Percentiles rank a stretch among this genome's conserved stretches.
Evolutionary conservation across 2,329 filamentous ascomycete genomes (phyloP).

Genomic region (Gliomastix tumulicola): DNA sequence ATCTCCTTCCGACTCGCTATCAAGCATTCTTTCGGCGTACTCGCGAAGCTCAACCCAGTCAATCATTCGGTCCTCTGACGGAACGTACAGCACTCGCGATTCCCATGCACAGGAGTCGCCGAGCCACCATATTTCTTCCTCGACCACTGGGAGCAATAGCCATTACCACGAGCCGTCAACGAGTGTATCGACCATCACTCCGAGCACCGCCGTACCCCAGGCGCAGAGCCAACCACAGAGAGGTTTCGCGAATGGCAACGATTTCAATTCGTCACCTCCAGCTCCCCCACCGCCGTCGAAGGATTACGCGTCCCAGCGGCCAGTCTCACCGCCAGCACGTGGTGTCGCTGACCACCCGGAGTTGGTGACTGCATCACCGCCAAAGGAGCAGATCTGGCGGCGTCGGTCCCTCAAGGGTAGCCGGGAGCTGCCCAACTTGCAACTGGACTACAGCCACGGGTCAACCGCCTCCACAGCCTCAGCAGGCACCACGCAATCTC

Average conservation of each 20-base stretch:
- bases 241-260: neutral
- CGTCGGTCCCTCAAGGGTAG: slow-evolving; percentile 42
- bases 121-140: too few relatives aligned
- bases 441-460: slow-evolving; percentile 40
- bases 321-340: slow-evolving; percentile 4
- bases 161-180: too few relatives aligned
- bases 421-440: slow-evolving; percentile 39
- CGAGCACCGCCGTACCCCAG: too few relatives aligned
- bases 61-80: slow-evolving; percentile 32
- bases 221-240: too few relatives aligned
- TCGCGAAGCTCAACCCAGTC: slow-evolving; percentile 38
- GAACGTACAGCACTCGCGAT: slow-evolving; percentile 14
- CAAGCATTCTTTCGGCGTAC: slow-evolving; percentile 50
- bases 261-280: slow-evolving; percentile 7
- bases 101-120: slow-evolving; percentile 12
- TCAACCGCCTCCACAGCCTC: too few relatives aligned
- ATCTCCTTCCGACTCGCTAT: slow-evolving; percentile 42
- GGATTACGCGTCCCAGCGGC: slow-evolving; percentile 12
- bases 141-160: too few relatives aligned
- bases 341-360: too few relatives aligned
- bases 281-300: slow-evolving; percentile 17
- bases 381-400: slow-evolving; percentile 34
- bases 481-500: too few relatives aligned
- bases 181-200: too few relatives aligned
- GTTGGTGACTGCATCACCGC: slow-evolving; percentile 16